These are phyloP conservation scores for Bipolaris zeicola DNA, from an alignment of 2,329 filamentous ascomycete genomes.

Conservation along the genomic window DNA sequence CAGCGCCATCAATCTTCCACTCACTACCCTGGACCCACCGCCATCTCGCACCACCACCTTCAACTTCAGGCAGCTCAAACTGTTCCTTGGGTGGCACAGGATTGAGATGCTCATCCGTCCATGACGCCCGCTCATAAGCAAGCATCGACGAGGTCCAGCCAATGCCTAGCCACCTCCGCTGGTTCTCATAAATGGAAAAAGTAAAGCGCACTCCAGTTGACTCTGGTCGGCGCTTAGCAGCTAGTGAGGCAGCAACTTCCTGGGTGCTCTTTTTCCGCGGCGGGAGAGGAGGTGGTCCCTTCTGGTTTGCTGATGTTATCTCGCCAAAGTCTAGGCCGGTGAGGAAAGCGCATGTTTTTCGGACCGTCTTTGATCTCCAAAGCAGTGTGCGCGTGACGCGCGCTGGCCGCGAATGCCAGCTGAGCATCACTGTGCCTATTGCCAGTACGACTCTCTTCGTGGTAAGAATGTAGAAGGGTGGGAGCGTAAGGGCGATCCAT, in stretches of 20 bases:
- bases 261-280: constrained; percentile 54
- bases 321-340: constrained; percentile 79
- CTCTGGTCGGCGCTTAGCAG: constrained; percentile 48
- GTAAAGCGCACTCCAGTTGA: constrained; percentile 91
- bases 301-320: constrained; percentile 29
- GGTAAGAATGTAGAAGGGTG: constrained; percentile 83
- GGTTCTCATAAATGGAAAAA: constrained; percentile 95
- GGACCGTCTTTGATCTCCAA: constrained; percentile 82
- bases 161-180: constrained; percentile 90
- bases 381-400: constrained; percentile 84
- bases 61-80: constrained; percentile 71
- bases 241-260: constrained; percentile 54
- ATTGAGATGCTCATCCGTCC: constrained; percentile 97
- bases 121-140: constrained; percentile 84
- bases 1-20: constrained; percentile 83
- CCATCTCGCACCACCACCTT: constrained; percentile 68
- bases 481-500: constrained; percentile 83
- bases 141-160: constrained; percentile 94
- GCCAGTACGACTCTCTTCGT: constrained; percentile 83
- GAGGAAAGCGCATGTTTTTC: constrained; percentile 70
- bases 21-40: constrained; percentile 83
- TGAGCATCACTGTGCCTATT: constrained; percentile 82
- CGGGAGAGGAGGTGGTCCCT: constrained; percentile 46
- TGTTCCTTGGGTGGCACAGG: constrained; percentile 74
- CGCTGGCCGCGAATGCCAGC: constrained; percentile 89